Percentiles rank a stretch among this genome's conserved stretches.
These are phyloP conservation scores for Huntiella omanensis DNA, from an alignment of 2,329 filamentous ascomycete species.

Conservation along the genomic window DNA sequence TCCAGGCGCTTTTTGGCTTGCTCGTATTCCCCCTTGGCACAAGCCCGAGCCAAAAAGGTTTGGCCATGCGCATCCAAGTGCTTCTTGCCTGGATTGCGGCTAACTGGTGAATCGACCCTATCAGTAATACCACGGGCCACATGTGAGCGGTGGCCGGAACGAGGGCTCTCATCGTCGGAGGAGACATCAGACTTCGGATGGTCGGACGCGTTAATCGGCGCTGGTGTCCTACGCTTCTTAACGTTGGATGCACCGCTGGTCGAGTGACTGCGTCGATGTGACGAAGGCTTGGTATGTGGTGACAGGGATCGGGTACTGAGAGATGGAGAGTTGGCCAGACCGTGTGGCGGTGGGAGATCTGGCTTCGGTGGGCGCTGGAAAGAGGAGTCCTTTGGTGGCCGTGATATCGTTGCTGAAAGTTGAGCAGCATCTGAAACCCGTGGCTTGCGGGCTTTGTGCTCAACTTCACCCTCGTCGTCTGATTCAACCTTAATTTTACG, in stretches of 20 bases:
- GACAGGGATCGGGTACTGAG: constrained; percentile 32
- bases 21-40: constrained; percentile 68
- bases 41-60: constrained; percentile 76
- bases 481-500: constrained; percentile 37
- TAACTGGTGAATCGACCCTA: constrained; percentile 45
- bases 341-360: constrained; percentile 1
- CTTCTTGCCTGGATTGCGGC: constrained; percentile 59
- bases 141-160: constrained; percentile 37
- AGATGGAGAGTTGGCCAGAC: constrained; percentile 1
- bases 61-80: constrained; percentile 84
- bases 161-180: constrained; percentile 39
- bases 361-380: constrained; percentile 3
- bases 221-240: constrained; percentile 48
- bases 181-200: constrained; percentile 48
- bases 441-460: constrained; percentile 33
- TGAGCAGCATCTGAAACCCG: constrained; percentile 18
- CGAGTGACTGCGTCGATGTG: constrained; percentile 45
- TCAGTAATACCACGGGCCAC: constrained; percentile 36
- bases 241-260: constrained; percentile 39
- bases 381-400: constrained; percentile 3
- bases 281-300: constrained; percentile 28
- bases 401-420: not conserved
- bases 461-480: constrained; percentile 34
- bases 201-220: constrained; percentile 41
- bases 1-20: constrained; percentile 53